Percentiles rank a stretch among this genome's conserved stretches.
phyloP scores from a whole-genome alignment of 2,329 filamentous ascomycete genomes.

The Pyrenophora teres region DNA sequence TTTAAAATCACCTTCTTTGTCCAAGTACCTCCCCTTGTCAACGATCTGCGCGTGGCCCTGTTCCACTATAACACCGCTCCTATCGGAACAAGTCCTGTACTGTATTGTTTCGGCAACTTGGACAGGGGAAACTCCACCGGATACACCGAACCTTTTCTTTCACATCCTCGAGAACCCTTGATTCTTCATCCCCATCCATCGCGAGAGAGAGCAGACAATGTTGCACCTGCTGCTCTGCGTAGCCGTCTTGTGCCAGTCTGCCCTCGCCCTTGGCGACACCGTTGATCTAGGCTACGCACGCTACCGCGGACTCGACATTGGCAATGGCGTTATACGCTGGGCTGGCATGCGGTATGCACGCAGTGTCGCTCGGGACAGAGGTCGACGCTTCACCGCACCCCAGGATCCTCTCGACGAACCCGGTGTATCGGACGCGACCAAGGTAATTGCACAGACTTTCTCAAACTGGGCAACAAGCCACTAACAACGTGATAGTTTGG shows the following conservation, averaged over 20 bases:
- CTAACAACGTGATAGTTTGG: constrained; percentile 34
- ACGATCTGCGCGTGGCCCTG: background rate
- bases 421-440: constrained; percentile 56
- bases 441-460: constrained; percentile 20
- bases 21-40: background rate
- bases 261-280: constrained; percentile 44
- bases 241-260: constrained; percentile 29
- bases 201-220: constrained; percentile 17
- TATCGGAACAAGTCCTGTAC: constrained; percentile 1
- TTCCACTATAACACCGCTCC: constrained; percentile 4
- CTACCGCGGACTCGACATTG: constrained; percentile 62
- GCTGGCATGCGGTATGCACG: constrained; percentile 73
- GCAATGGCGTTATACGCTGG: constrained; percentile 70
- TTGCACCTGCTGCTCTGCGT: constrained; percentile 28
- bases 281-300: constrained; percentile 70
- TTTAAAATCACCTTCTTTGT: background rate
- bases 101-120: background rate
- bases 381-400: constrained; percentile 66
- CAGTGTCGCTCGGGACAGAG: constrained; percentile 36
- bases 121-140: constrained; percentile 2
- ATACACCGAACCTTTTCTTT: background rate
- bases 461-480: background rate
- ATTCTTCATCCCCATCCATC: background rate
- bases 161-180: background rate
- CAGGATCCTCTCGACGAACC: constrained; percentile 60